phyloP scores from a whole-genome alignment of 1,284 basidiomycete species.

The Chondrostereum purpureum region DNA sequence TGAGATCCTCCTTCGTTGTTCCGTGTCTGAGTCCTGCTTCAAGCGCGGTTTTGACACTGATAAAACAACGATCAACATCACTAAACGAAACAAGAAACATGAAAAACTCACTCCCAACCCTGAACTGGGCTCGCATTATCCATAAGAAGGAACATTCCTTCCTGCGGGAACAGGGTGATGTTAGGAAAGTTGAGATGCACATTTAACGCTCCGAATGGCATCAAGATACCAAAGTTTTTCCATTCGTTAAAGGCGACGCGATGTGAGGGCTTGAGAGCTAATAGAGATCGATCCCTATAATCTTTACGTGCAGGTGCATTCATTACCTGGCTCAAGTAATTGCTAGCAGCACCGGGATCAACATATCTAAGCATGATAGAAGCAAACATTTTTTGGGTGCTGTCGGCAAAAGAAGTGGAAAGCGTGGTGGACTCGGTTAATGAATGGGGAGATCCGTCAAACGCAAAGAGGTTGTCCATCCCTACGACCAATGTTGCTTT shows the following conservation, averaged over 20 bases:
- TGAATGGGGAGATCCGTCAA: too few relatives aligned
- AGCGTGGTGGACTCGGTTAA: too few relatives aligned
- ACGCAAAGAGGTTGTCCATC: too few relatives aligned
- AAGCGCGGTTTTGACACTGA: slow-evolving; percentile 22
- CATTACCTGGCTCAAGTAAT: slow-evolving; percentile 19
- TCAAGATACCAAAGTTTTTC: slow-evolving; percentile 31
- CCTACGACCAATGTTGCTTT: too few relatives aligned
- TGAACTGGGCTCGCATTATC: slow-evolving; percentile 27
- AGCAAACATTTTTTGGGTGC: too few relatives aligned
- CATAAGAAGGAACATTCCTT: slow-evolving; percentile 24
- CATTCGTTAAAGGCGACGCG: slow-evolving; percentile 30
- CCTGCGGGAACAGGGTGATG: slow-evolving; percentile 26
- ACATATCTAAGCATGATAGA: too few relatives aligned
- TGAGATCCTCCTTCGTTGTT: slow-evolving; percentile 30
- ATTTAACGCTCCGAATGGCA: slow-evolving; percentile 32
- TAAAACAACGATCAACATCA: too few relatives aligned
- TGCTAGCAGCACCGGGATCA: slow-evolving; percentile 12
- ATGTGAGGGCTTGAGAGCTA: slow-evolving; percentile 28
- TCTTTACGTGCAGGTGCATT: slow-evolving; percentile 25
- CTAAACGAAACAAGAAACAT: too few relatives aligned
- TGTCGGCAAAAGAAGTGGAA: too few relatives aligned
- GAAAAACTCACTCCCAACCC: slow-evolving; percentile 34
- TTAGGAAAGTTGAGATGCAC: slow-evolving; percentile 32
- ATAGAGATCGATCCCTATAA: slow-evolving; percentile 24
- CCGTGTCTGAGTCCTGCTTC: slow-evolving; percentile 26